Base-by-base conservation (phyloP, 1,139 yeast species). In the Meyerozyma carpophila region DNA sequence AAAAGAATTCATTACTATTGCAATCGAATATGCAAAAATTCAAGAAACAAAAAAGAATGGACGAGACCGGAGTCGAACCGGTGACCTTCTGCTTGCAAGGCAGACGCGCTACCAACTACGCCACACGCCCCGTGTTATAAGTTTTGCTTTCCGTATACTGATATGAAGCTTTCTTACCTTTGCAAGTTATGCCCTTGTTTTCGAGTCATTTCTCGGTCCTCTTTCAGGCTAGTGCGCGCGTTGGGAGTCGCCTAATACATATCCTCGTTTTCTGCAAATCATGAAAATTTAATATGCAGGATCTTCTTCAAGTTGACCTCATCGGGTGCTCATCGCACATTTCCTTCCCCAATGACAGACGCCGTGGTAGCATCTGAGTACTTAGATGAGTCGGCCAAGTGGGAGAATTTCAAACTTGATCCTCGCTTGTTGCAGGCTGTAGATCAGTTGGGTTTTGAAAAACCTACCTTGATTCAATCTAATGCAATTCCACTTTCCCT, bases 401-500 rank as follows among this genome's bases (percentile, higher is more conserved):
- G 88, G 75, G 86, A 82, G 41, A 70, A 83, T 3, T 79, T 84
- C 57, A 77, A 78, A 44, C 70, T 93, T 44, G 98, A 93, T 62
- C 75, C 95, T 28, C 74, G 98, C 50, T 70, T 93, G 41, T 62
- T 79, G 41, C 97, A 93, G 60, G 96, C 97, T 10, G 75, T 93
- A 43, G 86, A 84, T 53, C 81, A 82, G 54, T 68, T 90, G 46
- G 96, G 95, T 4, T 90, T 82, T 65, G 79, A 75, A 47, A 82
- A 83, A 57, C 98, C 98, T 9, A 94, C 98, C 1, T 74, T 88
- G 47, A 85, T 93, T 43, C 98, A 93, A 67, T 80, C 94, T 7
- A 84, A 82, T 62, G 89, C 96, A n/a, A 88, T 93, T 47, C 96
- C 96, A 28, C 68, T 93, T 44, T 96, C 98, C 1, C 66, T 93